These are phyloP conservation scores for Amanita fuliginea DNA, from an alignment of 768 basidiomycete species.

Conservation along the genomic window DNA sequence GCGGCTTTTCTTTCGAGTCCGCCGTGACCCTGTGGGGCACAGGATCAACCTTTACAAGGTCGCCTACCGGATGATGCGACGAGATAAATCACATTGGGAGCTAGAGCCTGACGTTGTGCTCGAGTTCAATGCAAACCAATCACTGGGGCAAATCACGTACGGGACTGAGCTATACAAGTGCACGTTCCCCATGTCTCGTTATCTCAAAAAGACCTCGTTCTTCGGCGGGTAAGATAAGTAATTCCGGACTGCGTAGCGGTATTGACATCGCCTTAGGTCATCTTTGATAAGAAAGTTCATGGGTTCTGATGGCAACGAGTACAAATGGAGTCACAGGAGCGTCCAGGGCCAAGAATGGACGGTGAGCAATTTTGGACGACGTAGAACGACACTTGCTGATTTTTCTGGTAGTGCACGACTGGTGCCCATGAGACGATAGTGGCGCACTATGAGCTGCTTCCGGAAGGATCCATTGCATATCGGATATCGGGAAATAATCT, in stretches of 20 bases:
- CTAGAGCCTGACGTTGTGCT: conserved; percentile 45
- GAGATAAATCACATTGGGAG: conserved; percentile 40
- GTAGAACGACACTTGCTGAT: background rate
- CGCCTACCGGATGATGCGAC: conserved; percentile 50
- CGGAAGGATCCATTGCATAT: conserved; percentile 41
- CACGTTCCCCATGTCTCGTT: conserved; percentile 50
- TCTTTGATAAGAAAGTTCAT: conserved; percentile 59
- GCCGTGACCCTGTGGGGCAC: conserved; percentile 27
- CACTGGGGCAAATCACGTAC: conserved; percentile 52
- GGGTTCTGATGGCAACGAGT: conserved; percentile 60
- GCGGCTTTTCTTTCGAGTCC: conserved; percentile 56
- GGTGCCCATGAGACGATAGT: conserved; percentile 39
- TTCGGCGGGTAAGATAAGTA: conserved; percentile 48
- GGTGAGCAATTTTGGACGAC: conserved; percentile 30
- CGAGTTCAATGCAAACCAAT: conserved; percentile 46
- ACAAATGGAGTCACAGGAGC: conserved; percentile 51
- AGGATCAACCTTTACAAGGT: conserved; percentile 55
- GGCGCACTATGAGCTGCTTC: conserved; percentile 56
- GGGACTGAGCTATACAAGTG: conserved; percentile 26
- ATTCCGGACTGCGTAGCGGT: background rate
- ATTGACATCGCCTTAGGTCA: conserved; percentile 20
- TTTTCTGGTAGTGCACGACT: conserved; percentile 36
- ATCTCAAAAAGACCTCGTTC: conserved; percentile 50
- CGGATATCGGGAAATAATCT: conserved; percentile 53
- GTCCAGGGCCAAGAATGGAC: conserved; percentile 63